These are phyloP conservation scores for Penicillium crystallinum DNA, from an alignment of 495 filamentous ascomycete genomes.

Conservation along the genomic window DNA sequence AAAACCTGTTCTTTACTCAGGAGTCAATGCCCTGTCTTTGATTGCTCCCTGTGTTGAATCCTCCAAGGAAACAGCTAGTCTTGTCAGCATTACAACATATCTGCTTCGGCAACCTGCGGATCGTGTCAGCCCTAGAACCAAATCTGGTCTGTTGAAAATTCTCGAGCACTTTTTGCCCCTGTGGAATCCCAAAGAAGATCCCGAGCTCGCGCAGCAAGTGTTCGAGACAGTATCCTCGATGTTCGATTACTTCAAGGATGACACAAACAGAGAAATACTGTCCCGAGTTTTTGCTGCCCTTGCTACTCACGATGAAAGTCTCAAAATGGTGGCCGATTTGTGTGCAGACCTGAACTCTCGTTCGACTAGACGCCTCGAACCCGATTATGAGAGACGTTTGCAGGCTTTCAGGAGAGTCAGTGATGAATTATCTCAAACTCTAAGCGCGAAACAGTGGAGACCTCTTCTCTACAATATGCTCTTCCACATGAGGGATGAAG, in stretches of 20 bases:
- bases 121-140: conserved; percentile 75
- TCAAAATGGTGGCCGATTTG: conserved; percentile 60
- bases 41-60: conserved; percentile 69
- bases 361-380: conserved; percentile 59
- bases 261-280: conserved; percentile 62
- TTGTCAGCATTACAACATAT: conserved; percentile 71
- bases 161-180: conserved; percentile 70
- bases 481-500: conserved; percentile 77
- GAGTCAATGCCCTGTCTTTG: conserved; percentile 69
- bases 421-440: conserved; percentile 42
- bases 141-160: conserved; percentile 69
- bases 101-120: conserved; percentile 78
- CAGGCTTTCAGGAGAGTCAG: conserved; percentile 72
- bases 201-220: conserved; percentile 37
- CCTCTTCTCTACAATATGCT: conserved; percentile 89
- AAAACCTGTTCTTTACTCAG: conserved; percentile 68
- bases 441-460: conserved; percentile 76
- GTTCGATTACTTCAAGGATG: conserved; percentile 83
- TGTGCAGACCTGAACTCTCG: conserved; percentile 80
- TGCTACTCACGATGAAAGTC: conserved; percentile 53
- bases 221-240: conserved; percentile 66
- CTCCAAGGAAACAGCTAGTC: conserved; percentile 61
- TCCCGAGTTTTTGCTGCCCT: conserved; percentile 67
- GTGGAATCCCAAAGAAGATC: conserved; percentile 47
- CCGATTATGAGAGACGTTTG: conserved; percentile 79